A percentile compares a stretch with the other conserved stretches of the same genome.
phyloP scores from a whole-genome alignment of 805 yeast genomes.

The Starmerella sirachaensis region DNA sequence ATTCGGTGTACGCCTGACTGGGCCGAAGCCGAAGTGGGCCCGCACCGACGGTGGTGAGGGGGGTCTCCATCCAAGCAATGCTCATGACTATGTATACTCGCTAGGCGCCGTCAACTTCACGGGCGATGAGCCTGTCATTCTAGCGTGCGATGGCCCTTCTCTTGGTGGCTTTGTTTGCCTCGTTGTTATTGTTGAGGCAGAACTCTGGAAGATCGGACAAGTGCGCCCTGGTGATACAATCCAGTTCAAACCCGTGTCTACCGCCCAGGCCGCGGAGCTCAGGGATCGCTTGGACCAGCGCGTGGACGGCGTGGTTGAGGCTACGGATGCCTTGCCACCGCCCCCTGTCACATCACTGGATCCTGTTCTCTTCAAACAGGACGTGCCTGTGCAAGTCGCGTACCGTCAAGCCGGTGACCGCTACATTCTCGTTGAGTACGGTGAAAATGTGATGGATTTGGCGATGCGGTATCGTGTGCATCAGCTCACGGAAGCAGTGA shows the following conservation, averaged over 20 bases:
- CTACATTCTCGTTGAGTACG: slow-evolving; percentile 82
- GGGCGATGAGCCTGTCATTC: slow-evolving; percentile 95
- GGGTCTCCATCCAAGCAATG: slow-evolving; percentile 96
- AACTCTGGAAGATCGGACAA: slow-evolving; percentile 98
- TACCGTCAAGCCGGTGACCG: slow-evolving; percentile 97
- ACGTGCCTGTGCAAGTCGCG: slow-evolving; percentile 56
- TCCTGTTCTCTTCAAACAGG: slow-evolving; percentile 53
- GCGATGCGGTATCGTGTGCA: slow-evolving; percentile 76
- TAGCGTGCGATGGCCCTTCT: slow-evolving; percentile 96
- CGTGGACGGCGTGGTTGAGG: slow-evolving; percentile 24
- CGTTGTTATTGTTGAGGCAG: slow-evolving; percentile 90
- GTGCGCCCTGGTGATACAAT: slow-evolving; percentile 87
- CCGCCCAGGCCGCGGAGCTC: slow-evolving; percentile 53
- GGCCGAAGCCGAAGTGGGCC: slow-evolving; percentile 97
- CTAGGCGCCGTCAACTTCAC: slow-evolving; percentile 95
- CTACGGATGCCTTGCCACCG: too few relatives aligned
- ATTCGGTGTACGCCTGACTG: slow-evolving; percentile 87
- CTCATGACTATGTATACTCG: slow-evolving; percentile 94
- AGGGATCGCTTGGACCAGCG: slow-evolving; percentile 46
- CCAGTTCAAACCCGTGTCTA: slow-evolving; percentile 65
- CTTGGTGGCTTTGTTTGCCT: slow-evolving; percentile 96
- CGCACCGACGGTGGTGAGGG: slow-evolving; percentile 95
- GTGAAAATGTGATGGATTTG: slow-evolving; percentile 76
- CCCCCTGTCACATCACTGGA: slow-evolving; percentile 19
- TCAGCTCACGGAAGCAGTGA: slow-evolving; percentile 63